Base-by-base conservation (phyloP, 495 filamentous ascomycete species). In the Penicillium parvum region DNA sequence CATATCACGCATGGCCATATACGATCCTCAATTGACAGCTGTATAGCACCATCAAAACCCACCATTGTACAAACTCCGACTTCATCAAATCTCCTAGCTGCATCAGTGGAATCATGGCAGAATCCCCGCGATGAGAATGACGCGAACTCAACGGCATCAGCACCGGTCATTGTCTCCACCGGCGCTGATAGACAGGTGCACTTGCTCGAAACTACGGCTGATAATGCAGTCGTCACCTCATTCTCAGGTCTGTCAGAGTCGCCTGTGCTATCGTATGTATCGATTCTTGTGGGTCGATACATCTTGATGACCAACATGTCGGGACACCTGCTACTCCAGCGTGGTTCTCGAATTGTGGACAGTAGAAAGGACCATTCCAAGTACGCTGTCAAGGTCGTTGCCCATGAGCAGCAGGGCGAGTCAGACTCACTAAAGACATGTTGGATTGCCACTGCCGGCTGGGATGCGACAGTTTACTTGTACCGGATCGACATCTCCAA, bases 361-460 rank as follows among this genome's bases (percentile, higher is more conserved):
- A 58, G 48, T 5, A 57, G 78, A 40, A 74, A 66, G 20, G 77
- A 84, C 43, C 83, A 86, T 47, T 49, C 49, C 5, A 86, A 86
- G 57, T 86, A 83, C 54, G 66, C 70, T 5, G 78, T 84, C 40
- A 77, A 77, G 45, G 65, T 80, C 0, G 56, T 73, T 21, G 63
- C 61, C 5, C 63, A 60, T 50, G 54, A 68, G 32, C 55, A 69
- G 30, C 34, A 45, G 11, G 27, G 12, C 12, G 30, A 40, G 3
- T 8, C 32, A 3, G 35, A 28, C 17, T 47, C 37, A 38, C 26
- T 30, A 23, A 22, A 4, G 6, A 41, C 46, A 11, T 36, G 60
- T 10, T 76, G 77, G 66, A 47, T 85, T 38, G 78, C 78, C 2
- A 85, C 79, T 6, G 81, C 81, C 5, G 79, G 80, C 3, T 86